A percentile compares a stretch with the other conserved stretches of the same genome.
These are phyloP conservation scores for Nannochloris sp. DNA, from an alignment of 139 green algal genomes.

Conservation along the genomic window DNA sequence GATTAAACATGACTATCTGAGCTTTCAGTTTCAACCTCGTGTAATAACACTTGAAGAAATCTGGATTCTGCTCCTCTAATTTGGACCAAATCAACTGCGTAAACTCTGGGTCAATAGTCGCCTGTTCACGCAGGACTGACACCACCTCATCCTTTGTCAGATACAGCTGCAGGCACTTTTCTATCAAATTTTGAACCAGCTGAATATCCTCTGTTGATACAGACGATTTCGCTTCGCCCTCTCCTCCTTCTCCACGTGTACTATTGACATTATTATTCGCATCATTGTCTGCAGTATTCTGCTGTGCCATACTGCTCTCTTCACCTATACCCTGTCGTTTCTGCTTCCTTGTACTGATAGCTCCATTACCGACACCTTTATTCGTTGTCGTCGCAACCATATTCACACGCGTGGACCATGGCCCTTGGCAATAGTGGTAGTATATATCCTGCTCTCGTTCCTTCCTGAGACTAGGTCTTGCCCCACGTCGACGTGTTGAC, in stretches of 20 bases:
- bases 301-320: background rate
- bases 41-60: constrained; percentile 63
- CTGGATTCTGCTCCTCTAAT: constrained; percentile 87
- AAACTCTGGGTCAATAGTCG: constrained; percentile 75
- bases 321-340: background rate
- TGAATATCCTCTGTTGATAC: constrained; percentile 74
- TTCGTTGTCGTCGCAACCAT: too few relatives aligned
- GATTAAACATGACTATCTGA: constrained; percentile 90
- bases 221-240: background rate
- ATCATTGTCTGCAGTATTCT: background rate
- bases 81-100: constrained; percentile 86
- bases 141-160: constrained; percentile 71
- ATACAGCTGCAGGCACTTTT: constrained; percentile 88
- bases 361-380: too few relatives aligned
- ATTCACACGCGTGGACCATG: too few relatives aligned
- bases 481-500: too few relatives aligned
- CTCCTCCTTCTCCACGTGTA: background rate
- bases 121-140: constrained; percentile 54
- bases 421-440: too few relatives aligned
- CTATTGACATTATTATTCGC: background rate
- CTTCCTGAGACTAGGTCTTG: too few relatives aligned
- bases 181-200: constrained; percentile 86
- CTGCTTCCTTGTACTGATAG: background rate
- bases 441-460: too few relatives aligned
- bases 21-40: constrained; percentile 76